Percentiles rank a stretch among this genome's conserved stretches.
These are phyloP conservation scores for Saccharomyces hybrid DNA, from an alignment of 1,139 yeast species.

Conservation along the genomic window DNA sequence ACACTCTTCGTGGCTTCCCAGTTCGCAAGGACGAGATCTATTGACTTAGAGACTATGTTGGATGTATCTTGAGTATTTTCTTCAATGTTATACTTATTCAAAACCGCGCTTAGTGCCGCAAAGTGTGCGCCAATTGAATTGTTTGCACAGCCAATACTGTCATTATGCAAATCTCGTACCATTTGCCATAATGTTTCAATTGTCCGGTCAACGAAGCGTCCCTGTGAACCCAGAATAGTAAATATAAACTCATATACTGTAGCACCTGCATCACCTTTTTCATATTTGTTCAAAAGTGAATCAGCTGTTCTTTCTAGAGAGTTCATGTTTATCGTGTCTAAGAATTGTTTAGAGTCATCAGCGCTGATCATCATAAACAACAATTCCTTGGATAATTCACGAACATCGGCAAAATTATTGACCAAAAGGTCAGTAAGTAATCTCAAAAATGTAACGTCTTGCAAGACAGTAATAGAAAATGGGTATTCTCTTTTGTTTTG, in stretches of 20 bases:
- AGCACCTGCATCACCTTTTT: slow-evolving; percentile 80
- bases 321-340: slow-evolving; percentile 14
- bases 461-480: slow-evolving; percentile 40
- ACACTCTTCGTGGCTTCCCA: slow-evolving; percentile 53
- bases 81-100: slow-evolving; percentile 31
- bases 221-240: slow-evolving; percentile 17
- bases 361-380: slow-evolving; percentile 40
- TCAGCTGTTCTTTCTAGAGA: slow-evolving; percentile 36
- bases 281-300: slow-evolving; percentile 50
- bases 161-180: background rate
- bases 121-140: slow-evolving; percentile 60
- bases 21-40: slow-evolving; percentile 30
- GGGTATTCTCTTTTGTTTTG: slow-evolving; percentile 30
- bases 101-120: slow-evolving; percentile 47
- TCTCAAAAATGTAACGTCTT: slow-evolving; percentile 35
- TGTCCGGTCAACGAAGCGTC: background rate
- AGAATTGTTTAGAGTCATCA: slow-evolving; percentile 17
- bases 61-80: slow-evolving; percentile 6
- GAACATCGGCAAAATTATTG: slow-evolving; percentile 69
- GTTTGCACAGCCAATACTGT: background rate
- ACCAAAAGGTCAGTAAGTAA: slow-evolving; percentile 52
- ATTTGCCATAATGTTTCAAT: background rate
- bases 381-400: slow-evolving; percentile 45
- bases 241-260: slow-evolving; percentile 48
- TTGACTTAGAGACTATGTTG: slow-evolving; percentile 14